phyloP scores from a whole-genome alignment of 495 filamentous ascomycete genomes.

The Bryoglossum gracile region DNA sequence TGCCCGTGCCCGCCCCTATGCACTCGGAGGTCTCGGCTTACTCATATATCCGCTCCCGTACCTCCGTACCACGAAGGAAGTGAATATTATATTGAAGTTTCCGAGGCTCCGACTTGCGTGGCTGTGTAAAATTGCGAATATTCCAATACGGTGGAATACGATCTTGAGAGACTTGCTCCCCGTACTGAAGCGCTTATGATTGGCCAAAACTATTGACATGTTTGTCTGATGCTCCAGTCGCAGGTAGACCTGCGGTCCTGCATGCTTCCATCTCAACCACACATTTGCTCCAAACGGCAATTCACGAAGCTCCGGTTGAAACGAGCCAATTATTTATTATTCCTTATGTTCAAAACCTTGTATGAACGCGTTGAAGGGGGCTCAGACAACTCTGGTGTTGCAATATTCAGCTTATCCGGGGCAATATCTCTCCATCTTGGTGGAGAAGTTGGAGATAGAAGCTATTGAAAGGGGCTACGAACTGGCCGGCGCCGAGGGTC shows the following conservation, averaged over 20 bases:
- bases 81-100: background rate
- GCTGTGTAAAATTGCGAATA: background rate
- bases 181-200: background rate
- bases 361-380: background rate
- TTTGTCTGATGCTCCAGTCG: background rate
- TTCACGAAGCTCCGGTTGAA: background rate
- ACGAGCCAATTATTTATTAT: no score
- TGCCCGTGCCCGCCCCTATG: no score
- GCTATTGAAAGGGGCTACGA: background rate
- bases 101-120: background rate
- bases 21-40: no score
- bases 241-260: background rate
- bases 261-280: background rate
- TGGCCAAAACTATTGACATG: background rate
- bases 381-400: background rate
- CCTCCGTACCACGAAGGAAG: background rate
- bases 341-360: no score
- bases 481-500: background rate
- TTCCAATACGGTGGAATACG: background rate
- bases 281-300: background rate
- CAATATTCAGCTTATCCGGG: background rate
- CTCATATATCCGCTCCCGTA: no score
- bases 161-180: background rate
- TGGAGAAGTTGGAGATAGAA: background rate
- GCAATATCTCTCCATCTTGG: background rate